phyloP scores from a whole-genome alignment of 2,329 filamentous ascomycete species.

The Xylariales sp. region DNA sequence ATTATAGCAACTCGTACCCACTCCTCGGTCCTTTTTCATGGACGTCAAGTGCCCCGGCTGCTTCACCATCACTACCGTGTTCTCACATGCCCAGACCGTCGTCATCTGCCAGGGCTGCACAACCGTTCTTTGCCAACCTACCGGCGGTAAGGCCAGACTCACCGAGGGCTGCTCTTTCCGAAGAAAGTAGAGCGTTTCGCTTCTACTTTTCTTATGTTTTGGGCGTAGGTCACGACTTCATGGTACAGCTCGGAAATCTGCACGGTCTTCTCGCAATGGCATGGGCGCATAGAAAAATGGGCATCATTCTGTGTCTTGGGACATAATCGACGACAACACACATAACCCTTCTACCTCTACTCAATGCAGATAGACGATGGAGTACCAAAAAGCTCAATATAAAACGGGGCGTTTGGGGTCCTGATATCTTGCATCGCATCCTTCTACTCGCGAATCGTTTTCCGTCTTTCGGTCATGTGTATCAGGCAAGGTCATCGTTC shows the following conservation, averaged over 20 bases:
- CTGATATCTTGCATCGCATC: constrained; percentile 72
- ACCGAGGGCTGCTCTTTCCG: constrained; percentile 99
- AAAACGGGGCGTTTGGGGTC: constrained; percentile 69
- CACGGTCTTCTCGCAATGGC: constrained; percentile 42
- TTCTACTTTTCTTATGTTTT: constrained; percentile 40
- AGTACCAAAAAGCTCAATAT: constrained; percentile 54
- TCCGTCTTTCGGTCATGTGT: constrained; percentile 40
- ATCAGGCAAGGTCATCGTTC: constrained; percentile 37
- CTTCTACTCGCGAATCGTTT: constrained; percentile 36
- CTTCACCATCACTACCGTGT: constrained; percentile 99
- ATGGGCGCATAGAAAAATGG: constrained; percentile 41
- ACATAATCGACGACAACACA: constrained; percentile 30
- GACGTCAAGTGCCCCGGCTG: constrained; percentile 99
- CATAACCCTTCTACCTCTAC: constrained; percentile 31
- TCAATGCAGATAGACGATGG: constrained; percentile 70
- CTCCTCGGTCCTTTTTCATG: constrained; percentile 99
- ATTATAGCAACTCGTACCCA: constrained; percentile 80
- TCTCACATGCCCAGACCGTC: constrained; percentile 99
- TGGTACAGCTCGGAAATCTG: constrained; percentile 57
- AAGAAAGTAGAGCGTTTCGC: constrained; percentile 81
- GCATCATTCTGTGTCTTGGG: constrained; percentile 29
- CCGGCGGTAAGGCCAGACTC: constrained; percentile 96
- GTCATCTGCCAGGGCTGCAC: constrained; percentile 99
- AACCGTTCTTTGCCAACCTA: constrained; percentile 98
- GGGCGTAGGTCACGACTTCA: constrained; percentile 40